These are phyloP conservation scores for Mesotaenium endlicherianum DNA, from an alignment of 139 green algal species.

Conservation along the genomic window DNA sequence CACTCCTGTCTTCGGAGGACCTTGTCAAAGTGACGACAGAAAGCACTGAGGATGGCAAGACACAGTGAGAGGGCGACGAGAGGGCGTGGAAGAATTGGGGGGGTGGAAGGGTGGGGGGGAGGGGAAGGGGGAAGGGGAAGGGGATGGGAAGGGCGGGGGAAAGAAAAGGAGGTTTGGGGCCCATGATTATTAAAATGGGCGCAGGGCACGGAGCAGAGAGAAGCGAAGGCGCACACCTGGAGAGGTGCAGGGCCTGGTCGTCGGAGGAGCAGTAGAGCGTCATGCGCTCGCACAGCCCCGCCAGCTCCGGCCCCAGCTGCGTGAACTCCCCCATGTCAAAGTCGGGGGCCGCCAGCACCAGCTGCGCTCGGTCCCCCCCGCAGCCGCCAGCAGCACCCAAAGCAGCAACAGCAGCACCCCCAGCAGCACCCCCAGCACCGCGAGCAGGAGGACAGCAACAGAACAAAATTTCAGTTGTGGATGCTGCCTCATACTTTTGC, in stretches of 20 bases:
- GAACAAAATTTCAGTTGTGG: background rate
- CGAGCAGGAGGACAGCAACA: background rate
- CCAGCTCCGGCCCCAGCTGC: constrained; percentile 1
- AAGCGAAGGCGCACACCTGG: constrained; percentile 4
- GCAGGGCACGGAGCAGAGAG: no score
- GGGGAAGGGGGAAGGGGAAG: background rate
- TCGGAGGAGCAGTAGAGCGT: constrained; percentile 28
- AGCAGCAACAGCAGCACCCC: background rate
- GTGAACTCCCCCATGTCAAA: constrained; percentile 36
- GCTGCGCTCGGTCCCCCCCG: background rate
- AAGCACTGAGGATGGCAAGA: no score
- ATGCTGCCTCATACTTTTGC: no score
- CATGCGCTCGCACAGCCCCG: background rate
- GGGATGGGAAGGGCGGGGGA: background rate
- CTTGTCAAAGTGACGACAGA: no score
- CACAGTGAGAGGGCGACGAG: background rate
- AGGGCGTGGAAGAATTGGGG: background rate
- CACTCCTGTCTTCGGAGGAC: no score
- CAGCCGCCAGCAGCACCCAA: no score
- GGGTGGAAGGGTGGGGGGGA: background rate
- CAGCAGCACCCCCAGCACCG: background rate
- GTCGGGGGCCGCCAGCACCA: constrained; percentile 30
- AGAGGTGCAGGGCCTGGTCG: constrained; percentile 32
- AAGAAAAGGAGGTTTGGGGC: background rate
- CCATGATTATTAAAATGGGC: background rate